Base-by-base conservation (phyloP, 2,329 filamentous ascomycete species). In the Penicillium palitans region DNA sequence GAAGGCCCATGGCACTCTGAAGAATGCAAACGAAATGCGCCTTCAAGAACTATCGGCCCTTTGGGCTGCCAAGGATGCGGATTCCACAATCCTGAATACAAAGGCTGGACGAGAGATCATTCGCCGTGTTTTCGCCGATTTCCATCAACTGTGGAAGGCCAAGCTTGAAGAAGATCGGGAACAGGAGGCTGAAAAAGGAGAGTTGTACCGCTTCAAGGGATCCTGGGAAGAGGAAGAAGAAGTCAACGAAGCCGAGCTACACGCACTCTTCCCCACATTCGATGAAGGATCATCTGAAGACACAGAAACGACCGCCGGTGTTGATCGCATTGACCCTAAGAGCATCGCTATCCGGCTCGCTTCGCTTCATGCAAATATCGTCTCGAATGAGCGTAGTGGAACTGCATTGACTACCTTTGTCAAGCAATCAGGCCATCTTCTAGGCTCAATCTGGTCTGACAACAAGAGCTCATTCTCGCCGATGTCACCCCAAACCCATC, bases 161-260 rank as follows among this genome's bases (percentile, higher is more conserved):
- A 88, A 89, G 69, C 83, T 96, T 2, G 84, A 88, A 53, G 81
- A 86, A 21, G 93, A 97, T 63, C 89, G 91, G 67, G 86, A 87
- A 66, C 85, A 90, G 47, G 87, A 90, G 65, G 88, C 90, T 19
- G 83, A 85, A 29, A 90, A 89, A 61, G 86, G 84, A 6, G 92
- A 90, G 61, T 76, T 96, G 40, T 99, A 96, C 74, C 88, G 87
- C 21, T 97, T 95, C 77, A 86, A 87, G 62, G 93, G 93, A 33
- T 88, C 87, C 40, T 78, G 85, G 40, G 89, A 93, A 60, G 88
- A 93, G 48, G 86, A 90, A 63, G 89, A 96, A 56, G 88, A 90
- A 66, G 80, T 84, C 10, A 86, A 91, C 52, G 84, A 88, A 61
- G 84, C 89, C 55, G 90, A 95, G 62, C 88, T 96, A 63, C 83